A percentile compares a stretch with the other conserved stretches of the same genome.
These are phyloP conservation scores for Metarhizium brunneum DNA, from an alignment of 2,329 filamentous ascomycete species.

Conservation along the genomic window DNA sequence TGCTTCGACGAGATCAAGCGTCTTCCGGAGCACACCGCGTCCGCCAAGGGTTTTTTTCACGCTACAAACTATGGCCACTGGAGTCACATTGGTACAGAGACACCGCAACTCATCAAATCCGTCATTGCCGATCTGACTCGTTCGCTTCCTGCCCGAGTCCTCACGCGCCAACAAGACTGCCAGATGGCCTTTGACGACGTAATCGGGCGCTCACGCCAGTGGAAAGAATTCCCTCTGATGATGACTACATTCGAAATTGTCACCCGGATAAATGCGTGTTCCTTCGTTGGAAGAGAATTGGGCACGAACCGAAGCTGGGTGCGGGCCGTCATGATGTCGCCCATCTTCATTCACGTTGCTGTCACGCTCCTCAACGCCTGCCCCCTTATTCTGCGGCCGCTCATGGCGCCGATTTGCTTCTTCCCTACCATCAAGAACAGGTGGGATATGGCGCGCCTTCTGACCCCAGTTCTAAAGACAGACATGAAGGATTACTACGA, in stretches of 20 bases:
- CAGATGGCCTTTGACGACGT: not conserved
- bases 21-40: not conserved
- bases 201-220: not conserved
- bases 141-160: not conserved
- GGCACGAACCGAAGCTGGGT: not conserved
- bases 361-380: not conserved
- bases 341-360: not conserved
- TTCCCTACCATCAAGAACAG: no score
- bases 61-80: not conserved
- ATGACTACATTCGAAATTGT: no score
- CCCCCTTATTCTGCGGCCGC: not conserved
- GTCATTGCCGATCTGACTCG: not conserved
- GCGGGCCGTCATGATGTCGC: not conserved
- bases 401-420: no score
- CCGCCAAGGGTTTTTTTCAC: not conserved
- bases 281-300: not conserved
- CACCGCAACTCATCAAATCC: not conserved
- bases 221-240: not conserved
- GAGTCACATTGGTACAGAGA: not conserved
- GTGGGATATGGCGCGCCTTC: no score
- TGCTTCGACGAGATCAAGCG: conserved; percentile 2
- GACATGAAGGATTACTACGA: not conserved
- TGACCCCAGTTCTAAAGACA: not conserved
- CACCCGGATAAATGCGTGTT: not conserved
- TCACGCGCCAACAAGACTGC: not conserved